Evolutionary conservation across 805 yeast species (phyloP), one percentile per base, ranked within the genome.

Genomic region (Saturnispora kantuleensis): DNA sequence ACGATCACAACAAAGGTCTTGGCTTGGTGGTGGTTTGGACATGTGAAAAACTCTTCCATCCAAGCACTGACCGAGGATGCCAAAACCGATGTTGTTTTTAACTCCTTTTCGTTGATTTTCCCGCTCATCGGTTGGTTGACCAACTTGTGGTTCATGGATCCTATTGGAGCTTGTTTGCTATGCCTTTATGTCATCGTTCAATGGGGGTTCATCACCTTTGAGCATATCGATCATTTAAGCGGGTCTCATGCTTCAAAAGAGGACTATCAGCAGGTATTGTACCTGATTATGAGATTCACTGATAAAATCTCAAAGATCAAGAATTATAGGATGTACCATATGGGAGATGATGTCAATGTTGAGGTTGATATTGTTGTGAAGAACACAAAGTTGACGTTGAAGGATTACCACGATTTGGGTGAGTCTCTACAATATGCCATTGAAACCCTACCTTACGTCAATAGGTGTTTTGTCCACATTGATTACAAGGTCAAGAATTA

Each of bases 21-120:
- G 1, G 79, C 87, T 53, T 84, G 76, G 70, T 28, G 73, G 10
- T 75, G 84, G 76, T 84, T 90, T 56, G 64, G 72, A 34, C 62
- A 67, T 11, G 71, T 81, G 48, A 63, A 70, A 13, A 79, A 86
- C 12, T 73, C 81, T 13, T 77, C 88, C 0, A 81, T 84, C 2
- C 82, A 78, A 55, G 94, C 94, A 0, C 65, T 84, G 45, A 85
- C 89, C 2, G 90, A 83, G 59, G 94, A 84, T 62, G 93, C 93
- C 0, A 68, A 72, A 61, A 84, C 89, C 1, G 94, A 84, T 59
- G 74, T 84, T 30, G 71, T 83, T 3, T 84, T 84, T 68, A 84
- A 84, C 63, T 54, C 71, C 1, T 81, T 81, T 36, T 83, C 93
- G 1, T 70, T 84, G 21, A 49, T 84, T 12, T 81, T 84, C 69